phyloP scores from a whole-genome alignment of 768 basidiomycete species.

The Exidia glandulosa region DNA sequence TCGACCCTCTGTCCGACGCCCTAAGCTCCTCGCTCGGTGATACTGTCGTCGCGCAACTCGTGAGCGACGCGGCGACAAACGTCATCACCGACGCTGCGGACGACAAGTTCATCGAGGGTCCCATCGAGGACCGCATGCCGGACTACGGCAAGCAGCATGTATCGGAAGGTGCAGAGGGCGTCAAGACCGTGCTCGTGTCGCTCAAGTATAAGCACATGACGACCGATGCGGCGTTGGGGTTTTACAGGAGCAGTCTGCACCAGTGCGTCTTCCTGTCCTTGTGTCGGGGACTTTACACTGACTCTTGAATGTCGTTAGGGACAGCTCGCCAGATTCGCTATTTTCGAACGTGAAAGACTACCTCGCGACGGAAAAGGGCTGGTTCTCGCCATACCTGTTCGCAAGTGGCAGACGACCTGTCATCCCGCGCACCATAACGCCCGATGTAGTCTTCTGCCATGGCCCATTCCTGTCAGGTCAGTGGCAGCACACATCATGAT shows the following conservation, averaged over 20 bases:
- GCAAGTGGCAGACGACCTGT: conserved; percentile 48
- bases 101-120: conserved; percentile 39
- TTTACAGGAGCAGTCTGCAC: neutral
- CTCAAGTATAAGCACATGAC: conserved; percentile 47
- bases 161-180: conserved; percentile 41
- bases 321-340: neutral
- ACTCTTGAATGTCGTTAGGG: neutral
- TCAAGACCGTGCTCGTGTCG: conserved; percentile 48
- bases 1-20: conserved; percentile 45
- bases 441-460: conserved; percentile 55
- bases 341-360: conserved; percentile 11
- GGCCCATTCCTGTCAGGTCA: conserved; percentile 49
- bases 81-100: conserved; percentile 27
- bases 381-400: conserved; percentile 59
- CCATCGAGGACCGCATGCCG: conserved; percentile 38
- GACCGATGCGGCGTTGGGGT: conserved; percentile 33
- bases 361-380: conserved; percentile 50
- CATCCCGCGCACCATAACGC: conserved; percentile 51
- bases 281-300: too few relatives aligned
- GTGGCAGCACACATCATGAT: conserved; percentile 1
- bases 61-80: conserved; percentile 43
- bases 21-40: conserved; percentile 41
- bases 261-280: neutral
- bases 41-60: conserved; percentile 46
- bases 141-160: conserved; percentile 30